These are phyloP conservation scores for Fusarium fujikuroi DNA, from an alignment of 2,329 filamentous ascomycete species.

Conservation along the genomic window DNA sequence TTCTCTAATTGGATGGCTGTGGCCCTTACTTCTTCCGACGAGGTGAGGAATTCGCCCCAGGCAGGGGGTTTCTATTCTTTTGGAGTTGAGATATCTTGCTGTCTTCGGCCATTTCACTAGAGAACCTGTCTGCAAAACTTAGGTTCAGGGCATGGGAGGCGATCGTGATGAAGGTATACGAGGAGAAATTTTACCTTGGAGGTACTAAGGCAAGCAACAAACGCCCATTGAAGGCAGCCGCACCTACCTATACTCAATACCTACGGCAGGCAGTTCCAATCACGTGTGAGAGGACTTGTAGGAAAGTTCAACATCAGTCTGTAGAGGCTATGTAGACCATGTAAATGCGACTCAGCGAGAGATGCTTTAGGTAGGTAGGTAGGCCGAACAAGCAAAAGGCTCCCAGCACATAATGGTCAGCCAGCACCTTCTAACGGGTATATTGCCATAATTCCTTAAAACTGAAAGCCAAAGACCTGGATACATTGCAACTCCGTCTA, in stretches of 20 bases:
- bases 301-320: not conserved
- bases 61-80: not conserved
- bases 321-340: not conserved
- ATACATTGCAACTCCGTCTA: not conserved
- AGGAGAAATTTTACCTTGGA: not conserved
- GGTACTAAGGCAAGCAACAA: not conserved
- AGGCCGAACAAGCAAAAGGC: not conserved
- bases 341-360: not conserved
- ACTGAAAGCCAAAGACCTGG: not conserved
- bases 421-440: slow-evolving; percentile 6
- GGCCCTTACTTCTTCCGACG: not conserved
- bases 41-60: not conserved
- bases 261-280: not conserved
- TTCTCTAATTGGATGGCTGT: not conserved
- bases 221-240: not conserved
- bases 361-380: not conserved
- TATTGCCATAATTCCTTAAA: slow-evolving; percentile 8
- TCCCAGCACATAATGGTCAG: not conserved
- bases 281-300: not conserved
- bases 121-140: not conserved
- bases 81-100: not conserved
- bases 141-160: not conserved
- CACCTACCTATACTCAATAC: not conserved
- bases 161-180: not conserved
- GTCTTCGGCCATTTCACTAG: not conserved